phyloP scores from a whole-genome alignment of 495 filamentous ascomycete species.

The Talaromyces thailandensis region DNA sequence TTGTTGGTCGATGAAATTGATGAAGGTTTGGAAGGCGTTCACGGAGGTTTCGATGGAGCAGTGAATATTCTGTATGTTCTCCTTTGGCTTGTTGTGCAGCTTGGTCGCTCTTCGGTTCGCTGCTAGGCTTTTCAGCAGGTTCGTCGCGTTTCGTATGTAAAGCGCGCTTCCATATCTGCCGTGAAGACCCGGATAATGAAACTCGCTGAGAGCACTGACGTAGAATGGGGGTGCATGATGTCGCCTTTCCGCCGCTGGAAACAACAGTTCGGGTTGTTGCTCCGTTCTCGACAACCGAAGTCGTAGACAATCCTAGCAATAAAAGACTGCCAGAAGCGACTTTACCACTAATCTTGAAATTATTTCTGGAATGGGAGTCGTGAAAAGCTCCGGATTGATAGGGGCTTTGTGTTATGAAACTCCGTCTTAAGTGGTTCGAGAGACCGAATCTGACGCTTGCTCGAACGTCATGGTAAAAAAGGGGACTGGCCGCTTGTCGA shows the following conservation, averaged over 20 bases:
- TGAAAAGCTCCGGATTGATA: neutral
- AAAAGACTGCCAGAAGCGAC: slow-evolving; percentile 33
- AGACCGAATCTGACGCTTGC: slow-evolving; percentile 17
- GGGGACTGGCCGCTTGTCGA: slow-evolving; percentile 32
- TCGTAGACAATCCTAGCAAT: slow-evolving; percentile 26
- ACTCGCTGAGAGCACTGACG: neutral
- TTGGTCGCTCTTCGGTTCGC: neutral
- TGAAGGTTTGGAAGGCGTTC: slow-evolving; percentile 61
- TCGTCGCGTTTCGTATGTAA: slow-evolving; percentile 25
- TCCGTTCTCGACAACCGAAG: slow-evolving; percentile 25
- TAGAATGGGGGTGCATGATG: neutral
- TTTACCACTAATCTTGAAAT: slow-evolving; percentile 21
- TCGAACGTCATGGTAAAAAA: slow-evolving; percentile 32
- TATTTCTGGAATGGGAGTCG: slow-evolving; percentile 9
- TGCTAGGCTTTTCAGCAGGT: slow-evolving; percentile 3
- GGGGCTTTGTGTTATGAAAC: slow-evolving; percentile 12
- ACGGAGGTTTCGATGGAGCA: slow-evolving; percentile 39
- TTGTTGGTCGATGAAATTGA: slow-evolving; percentile 74
- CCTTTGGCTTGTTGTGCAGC: neutral
- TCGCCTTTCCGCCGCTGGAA: slow-evolving; percentile 11
- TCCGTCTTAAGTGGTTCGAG: slow-evolving; percentile 10
- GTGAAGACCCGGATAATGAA: neutral
- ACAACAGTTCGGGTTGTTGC: slow-evolving; percentile 25
- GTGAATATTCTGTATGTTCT: slow-evolving; percentile 8
- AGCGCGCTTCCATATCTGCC: slow-evolving; percentile 19